Conservation (phyloP, 495 filamentous ascomycete genomes). For the Aspergillus ellipticus region DNA sequence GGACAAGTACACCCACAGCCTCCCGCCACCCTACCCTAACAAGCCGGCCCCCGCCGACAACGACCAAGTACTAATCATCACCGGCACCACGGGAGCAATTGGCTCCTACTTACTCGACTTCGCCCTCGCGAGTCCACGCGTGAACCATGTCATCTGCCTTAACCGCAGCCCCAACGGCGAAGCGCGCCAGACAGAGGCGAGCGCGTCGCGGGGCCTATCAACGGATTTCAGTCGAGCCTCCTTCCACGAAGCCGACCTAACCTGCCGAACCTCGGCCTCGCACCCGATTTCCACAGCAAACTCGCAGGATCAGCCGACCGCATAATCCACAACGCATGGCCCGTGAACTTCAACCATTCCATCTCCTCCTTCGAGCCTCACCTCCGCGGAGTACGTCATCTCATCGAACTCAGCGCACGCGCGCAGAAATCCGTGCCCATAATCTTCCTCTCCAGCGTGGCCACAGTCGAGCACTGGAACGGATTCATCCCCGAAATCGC, state of each 20-base stretch:
- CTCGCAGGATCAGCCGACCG: constrained; percentile 33
- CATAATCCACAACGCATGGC: constrained; percentile 57
- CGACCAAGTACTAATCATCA: neutral
- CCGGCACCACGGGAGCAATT: neutral
- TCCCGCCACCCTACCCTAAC: neutral
- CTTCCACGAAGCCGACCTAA: constrained; percentile 48
- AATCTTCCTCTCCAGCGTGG: constrained; percentile 12
- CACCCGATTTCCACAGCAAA: constrained; percentile 25
- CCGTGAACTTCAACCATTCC: constrained; percentile 54
- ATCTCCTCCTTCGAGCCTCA: constrained; percentile 50
- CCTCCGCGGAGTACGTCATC: constrained; percentile 46
- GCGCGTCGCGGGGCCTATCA: neutral
- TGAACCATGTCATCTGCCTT: neutral
- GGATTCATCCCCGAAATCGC: constrained; percentile 1
- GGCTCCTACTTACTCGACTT: neutral
- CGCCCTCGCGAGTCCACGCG: neutral
- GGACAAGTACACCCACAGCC: constrained; percentile 9
- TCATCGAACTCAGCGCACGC: constrained; percentile 41
- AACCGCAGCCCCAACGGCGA: neutral
- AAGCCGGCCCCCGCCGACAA: neutral
- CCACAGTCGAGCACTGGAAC: constrained; percentile 6
- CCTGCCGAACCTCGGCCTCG: constrained; percentile 42
- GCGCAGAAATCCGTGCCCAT: neutral
- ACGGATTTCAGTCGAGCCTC: constrained; percentile 5
- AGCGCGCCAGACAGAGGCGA: neutral